phyloP scores from a whole-genome alignment of 805 yeast species.

The Saccharomycopsis sp. region DNA sequence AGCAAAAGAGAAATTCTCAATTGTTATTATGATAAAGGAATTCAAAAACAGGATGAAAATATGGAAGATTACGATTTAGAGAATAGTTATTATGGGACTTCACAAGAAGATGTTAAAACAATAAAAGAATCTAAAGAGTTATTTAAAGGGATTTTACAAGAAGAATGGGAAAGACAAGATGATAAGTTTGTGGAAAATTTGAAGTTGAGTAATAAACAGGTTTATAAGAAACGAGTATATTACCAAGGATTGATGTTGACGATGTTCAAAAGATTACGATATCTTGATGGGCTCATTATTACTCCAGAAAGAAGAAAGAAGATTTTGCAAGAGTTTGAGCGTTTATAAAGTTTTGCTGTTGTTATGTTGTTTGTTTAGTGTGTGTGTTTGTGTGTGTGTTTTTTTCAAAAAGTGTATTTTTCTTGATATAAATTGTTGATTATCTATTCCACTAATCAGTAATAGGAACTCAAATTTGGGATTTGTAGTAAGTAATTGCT shows the following conservation, averaged over 20 bases:
- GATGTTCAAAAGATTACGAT: slow-evolving; percentile 10
- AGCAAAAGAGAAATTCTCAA: slow-evolving; percentile 4
- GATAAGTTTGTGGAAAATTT: slow-evolving; percentile 10
- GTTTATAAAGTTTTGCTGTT: not conserved
- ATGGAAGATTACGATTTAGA: slow-evolving; percentile 16
- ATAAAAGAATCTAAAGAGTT: slow-evolving; percentile 1
- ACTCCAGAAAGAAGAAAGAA: slow-evolving; percentile 5
- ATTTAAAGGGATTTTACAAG: slow-evolving; percentile 14
- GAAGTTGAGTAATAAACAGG: slow-evolving; percentile 4
- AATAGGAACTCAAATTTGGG: no score
- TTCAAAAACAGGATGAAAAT: slow-evolving; percentile 13
- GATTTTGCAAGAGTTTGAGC: slow-evolving; percentile 12
- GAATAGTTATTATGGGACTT: not conserved
- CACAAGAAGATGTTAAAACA: not conserved
- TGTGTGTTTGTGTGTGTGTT: no score
- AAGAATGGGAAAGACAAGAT: slow-evolving; percentile 12
- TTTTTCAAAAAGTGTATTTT: slow-evolving; percentile 62
- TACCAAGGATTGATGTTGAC: slow-evolving; percentile 15
- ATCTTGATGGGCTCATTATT: slow-evolving; percentile 16
- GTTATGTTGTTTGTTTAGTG: slow-evolving; percentile 34
- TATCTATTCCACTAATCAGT: slow-evolving; percentile 37
- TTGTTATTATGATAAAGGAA: slow-evolving; percentile 6
- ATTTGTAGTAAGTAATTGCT: no score
- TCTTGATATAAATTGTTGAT: slow-evolving; percentile 40
- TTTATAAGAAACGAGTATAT: slow-evolving; percentile 15